phyloP scores from a whole-genome alignment of 768 basidiomycete species.

The Phanerochaete sordida region DNA sequence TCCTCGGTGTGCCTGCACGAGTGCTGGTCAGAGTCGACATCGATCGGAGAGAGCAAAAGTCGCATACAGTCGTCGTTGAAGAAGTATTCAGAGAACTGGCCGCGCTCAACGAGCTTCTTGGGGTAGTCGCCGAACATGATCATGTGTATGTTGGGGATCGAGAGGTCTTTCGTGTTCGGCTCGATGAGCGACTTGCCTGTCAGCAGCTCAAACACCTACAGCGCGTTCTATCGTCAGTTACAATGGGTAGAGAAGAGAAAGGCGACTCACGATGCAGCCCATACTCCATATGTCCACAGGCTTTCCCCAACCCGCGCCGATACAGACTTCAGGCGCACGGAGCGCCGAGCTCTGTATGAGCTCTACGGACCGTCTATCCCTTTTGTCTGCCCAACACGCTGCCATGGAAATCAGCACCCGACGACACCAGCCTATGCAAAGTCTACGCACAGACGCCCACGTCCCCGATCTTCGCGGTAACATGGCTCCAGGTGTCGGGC shows the following conservation, averaged over 20 bases:
- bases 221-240: background rate
- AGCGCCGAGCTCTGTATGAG: conserved; percentile 7
- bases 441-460: background rate
- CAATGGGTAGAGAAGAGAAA: background rate
- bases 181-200: background rate
- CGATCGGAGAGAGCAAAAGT: background rate
- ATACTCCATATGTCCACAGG: conserved; percentile 12
- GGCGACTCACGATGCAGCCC: conserved; percentile 6
- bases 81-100: background rate
- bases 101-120: background rate
- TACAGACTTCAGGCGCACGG: conserved; percentile 9
- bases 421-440: background rate
- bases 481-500: background rate
- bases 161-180: background rate
- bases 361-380: background rate
- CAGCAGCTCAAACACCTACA: background rate
- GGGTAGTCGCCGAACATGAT: conserved; percentile 6
- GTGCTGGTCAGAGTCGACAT: background rate
- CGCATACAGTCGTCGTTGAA: conserved; percentile 6
- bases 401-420: background rate
- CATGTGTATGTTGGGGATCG: conserved; percentile 2
- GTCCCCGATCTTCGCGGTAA: background rate
- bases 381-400: background rate
- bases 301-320: conserved; percentile 11
- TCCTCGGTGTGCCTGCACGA: background rate